Evolutionary conservation across 1,284 basidiomycete genomes (phyloP), one percentile per base, ranked within the genome.

Genomic region (Ustilago sp.): DNA sequence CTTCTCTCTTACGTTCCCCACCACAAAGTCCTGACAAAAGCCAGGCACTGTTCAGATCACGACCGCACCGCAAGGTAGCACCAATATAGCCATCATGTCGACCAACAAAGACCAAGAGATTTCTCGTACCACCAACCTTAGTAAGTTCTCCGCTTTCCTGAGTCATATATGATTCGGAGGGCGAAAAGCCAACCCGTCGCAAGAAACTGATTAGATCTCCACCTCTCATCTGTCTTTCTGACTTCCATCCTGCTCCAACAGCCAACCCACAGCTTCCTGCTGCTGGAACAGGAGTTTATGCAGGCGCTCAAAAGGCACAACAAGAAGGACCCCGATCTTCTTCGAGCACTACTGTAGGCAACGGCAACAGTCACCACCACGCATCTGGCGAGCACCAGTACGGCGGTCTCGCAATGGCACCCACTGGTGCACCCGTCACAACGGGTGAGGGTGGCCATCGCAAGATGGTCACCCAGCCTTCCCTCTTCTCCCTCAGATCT

Each of bases 351-450:
- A 57, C 64, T 39, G 60, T 72, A n/a, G 53, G 34, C 19, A 50
- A 63, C 17, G 38, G 50, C 12, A 41, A 41, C 23, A 8, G 19
- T 4, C 19, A 31, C 23, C 17, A n/a, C 15, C 43, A 45, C n/a
- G 7, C 43, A 19, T 5, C 17, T 8, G 35, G 31, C 8, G 63
- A 67, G 8, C 61, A 68, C 47, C 61, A 73, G 41, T 48, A 55
- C 19, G 72, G 72, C n/a, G 72, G 67, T 19, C 59, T 70, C 12
- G 63, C 63, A 7, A 63, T 54, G 0, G 72, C 72, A 0, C 72
- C 67, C n/a, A 74, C 72, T 2, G 67, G 67, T 4, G 72, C 72
- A 2, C 72, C 72, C n/a, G 72, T 74, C 17, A 50, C 67, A 34
- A 69, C 55, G 1, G 63, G 60, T 31, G 67, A 70, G 2, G 57